Conservation (phyloP, 108 stramenopile species). For the Schizochytrium sp. region DNA sequence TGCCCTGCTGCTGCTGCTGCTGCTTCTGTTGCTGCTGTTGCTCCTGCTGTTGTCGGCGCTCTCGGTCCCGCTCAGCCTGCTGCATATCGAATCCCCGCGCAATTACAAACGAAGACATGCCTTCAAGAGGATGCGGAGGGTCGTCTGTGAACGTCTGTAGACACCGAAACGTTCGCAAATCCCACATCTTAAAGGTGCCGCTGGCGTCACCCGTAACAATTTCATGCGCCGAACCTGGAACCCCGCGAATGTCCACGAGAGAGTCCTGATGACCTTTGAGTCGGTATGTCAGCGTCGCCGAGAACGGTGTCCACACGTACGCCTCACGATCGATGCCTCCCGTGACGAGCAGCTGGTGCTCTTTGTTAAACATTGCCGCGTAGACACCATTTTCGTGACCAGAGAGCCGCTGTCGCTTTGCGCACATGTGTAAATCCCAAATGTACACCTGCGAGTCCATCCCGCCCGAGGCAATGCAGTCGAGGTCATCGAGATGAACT, state of each 20-base stretch:
- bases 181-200: conserved; percentile 45
- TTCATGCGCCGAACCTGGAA: conserved; percentile 45
- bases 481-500: conserved; percentile 34
- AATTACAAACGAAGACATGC: conserved; percentile 19
- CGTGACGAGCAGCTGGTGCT: conserved; percentile 37
- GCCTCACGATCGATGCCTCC: conserved; percentile 54
- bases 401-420: conserved; percentile 30
- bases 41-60: not conserved
- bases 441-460: conserved; percentile 45
- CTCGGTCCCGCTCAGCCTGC: conserved; percentile 13
- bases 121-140: conserved; percentile 20
- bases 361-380: conserved; percentile 37
- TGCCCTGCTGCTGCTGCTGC: too few species aligned
- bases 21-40: too few species aligned
- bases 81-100: not conserved
- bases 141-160: conserved; percentile 42
- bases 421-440: conserved; percentile 49
- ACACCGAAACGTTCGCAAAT: conserved; percentile 47
- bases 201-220: conserved; percentile 48
- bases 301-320: conserved; percentile 54
- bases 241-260: conserved; percentile 43
- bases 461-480: conserved; percentile 45
- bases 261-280: conserved; percentile 43
- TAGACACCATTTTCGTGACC: conserved; percentile 52
- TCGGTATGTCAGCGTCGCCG: conserved; percentile 36